Base-by-base conservation (phyloP, 2,329 filamentous ascomycete species). In the Hymenoscyphus occultus region DNA sequence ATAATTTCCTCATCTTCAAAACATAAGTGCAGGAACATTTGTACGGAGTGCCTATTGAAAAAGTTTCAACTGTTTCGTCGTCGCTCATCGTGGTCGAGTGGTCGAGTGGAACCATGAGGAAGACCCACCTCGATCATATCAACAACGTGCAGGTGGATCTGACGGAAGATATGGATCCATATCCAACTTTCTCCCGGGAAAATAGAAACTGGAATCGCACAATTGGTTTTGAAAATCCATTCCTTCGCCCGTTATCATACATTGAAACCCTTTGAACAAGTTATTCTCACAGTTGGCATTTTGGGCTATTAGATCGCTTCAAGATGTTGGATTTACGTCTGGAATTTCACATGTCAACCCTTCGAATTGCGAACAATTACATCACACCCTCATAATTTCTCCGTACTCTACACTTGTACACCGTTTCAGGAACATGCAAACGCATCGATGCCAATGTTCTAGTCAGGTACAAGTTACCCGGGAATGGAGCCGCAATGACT, bases 401-500 rank as follows among this genome's bases (percentile, higher is more conserved):
- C 14, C 45, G 45, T 51, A 12, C 22, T 51, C 7, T 9, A 51
- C 22, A 51, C 45, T 19, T 51, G 35, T 51, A 51, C 45, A 51
- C 45, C 45, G 45, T 51, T 51, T 22, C 12, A 51, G 19, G n/a
- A 16, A 22, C 45, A 51, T 51, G 19, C 45, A 51, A 51, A 51
- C 45, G n/a, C 45, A 51, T 51, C 45, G 22, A 51, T 51, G 45
- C 45, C 45, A 51, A 51, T 51, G 19, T 22, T 22, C 22, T 51
- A 22, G 45, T n/a, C 45, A 51, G 45, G 45, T 28, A 51, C 45
- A 51, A 22, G 45, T 19, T 51, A 51, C 45, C 35, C 19, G 19
- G 45, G 10, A 51, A 51, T 22, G 45, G 19, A 51, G 45, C 45
- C 45, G 45, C 45, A 51, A 51, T 51, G 45, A 51, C n/a, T 51